phyloP scores from a whole-genome alignment of 495 filamentous ascomycete species.

The Aspergillus ellipticus region DNA sequence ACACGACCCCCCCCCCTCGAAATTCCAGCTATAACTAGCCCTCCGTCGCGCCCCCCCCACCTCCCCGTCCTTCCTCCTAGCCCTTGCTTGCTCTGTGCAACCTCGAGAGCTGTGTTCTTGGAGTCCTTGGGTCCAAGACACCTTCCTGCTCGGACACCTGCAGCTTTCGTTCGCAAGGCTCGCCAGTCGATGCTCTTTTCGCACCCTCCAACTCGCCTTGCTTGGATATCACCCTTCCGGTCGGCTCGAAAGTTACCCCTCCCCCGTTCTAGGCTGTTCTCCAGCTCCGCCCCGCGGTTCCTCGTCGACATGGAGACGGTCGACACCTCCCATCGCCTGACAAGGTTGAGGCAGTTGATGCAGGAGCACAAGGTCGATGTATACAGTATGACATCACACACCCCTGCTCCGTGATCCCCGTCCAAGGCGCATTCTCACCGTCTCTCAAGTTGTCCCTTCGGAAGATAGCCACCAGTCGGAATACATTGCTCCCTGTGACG shows the following conservation, averaged over 20 bases:
- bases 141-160: slow-evolving; percentile 18
- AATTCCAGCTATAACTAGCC: slow-evolving; percentile 5
- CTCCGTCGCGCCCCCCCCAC: background rate
- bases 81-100: slow-evolving; percentile 10
- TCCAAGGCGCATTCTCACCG: slow-evolving; percentile 15
- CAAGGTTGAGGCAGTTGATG: slow-evolving; percentile 81
- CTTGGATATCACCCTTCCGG: slow-evolving; percentile 31
- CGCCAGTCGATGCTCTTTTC: slow-evolving; percentile 41
- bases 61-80: background rate
- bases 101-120: slow-evolving; percentile 9
- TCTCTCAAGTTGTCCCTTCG: slow-evolving; percentile 79
- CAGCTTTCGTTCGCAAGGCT: slow-evolving; percentile 11
- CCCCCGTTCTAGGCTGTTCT: slow-evolving; percentile 33
- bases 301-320: slow-evolving; percentile 75
- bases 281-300: slow-evolving; percentile 32
- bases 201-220: slow-evolving; percentile 30
- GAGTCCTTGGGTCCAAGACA: slow-evolving; percentile 9
- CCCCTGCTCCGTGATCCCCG: background rate
- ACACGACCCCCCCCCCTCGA: background rate
- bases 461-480: slow-evolving; percentile 98
- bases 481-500: slow-evolving; percentile 94
- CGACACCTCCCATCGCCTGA: slow-evolving; percentile 73
- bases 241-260: slow-evolving; percentile 27
- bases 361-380: slow-evolving; percentile 80
- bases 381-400: slow-evolving; percentile 67